phyloP scores from a whole-genome alignment of 2,329 filamentous ascomycete genomes.

The Claviceps paspali region DNA sequence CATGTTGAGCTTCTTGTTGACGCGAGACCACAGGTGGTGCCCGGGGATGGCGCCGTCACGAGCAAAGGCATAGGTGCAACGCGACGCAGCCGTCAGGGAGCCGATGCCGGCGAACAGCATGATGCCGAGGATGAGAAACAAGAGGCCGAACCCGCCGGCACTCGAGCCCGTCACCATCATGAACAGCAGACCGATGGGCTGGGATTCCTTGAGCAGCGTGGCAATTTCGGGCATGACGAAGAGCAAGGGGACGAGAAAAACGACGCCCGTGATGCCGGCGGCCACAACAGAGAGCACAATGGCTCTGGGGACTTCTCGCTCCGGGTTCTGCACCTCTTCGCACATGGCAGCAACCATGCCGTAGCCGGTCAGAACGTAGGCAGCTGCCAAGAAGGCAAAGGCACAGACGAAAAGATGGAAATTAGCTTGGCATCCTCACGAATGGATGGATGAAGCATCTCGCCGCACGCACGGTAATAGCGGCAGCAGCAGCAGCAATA shows the following conservation, averaged over 20 bases:
- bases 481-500: too few relatives aligned
- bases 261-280: slow-evolving; percentile 45
- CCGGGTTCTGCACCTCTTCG: slow-evolving; percentile 45
- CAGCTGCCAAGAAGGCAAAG: slow-evolving; percentile 13
- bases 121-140: slow-evolving; percentile 64
- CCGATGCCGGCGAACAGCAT: slow-evolving; percentile 63
- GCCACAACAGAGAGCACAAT: slow-evolving; percentile 53
- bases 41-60: slow-evolving; percentile 61
- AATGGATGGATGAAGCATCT: too few relatives aligned
- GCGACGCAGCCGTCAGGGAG: slow-evolving; percentile 56
- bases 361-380: slow-evolving; percentile 30
- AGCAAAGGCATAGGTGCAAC: slow-evolving; percentile 64
- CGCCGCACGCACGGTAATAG: too few relatives aligned
- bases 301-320: slow-evolving; percentile 48
- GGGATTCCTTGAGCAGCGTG: slow-evolving; percentile 47
- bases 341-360: slow-evolving; percentile 40
- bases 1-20: slow-evolving; percentile 51
- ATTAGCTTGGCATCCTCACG: not conserved
- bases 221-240: slow-evolving; percentile 59
- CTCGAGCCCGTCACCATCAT: slow-evolving; percentile 59
- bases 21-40: slow-evolving; percentile 48
- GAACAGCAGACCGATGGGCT: slow-evolving; percentile 64
- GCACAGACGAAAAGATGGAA: not conserved
- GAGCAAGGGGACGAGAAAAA: slow-evolving; percentile 57
- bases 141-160: slow-evolving; percentile 56